Evolutionary conservation across 73 alveolate genomes (phyloP), one percentile per base, ranked within the genome.

Genomic region (Paraurostyla sp.): DNA sequence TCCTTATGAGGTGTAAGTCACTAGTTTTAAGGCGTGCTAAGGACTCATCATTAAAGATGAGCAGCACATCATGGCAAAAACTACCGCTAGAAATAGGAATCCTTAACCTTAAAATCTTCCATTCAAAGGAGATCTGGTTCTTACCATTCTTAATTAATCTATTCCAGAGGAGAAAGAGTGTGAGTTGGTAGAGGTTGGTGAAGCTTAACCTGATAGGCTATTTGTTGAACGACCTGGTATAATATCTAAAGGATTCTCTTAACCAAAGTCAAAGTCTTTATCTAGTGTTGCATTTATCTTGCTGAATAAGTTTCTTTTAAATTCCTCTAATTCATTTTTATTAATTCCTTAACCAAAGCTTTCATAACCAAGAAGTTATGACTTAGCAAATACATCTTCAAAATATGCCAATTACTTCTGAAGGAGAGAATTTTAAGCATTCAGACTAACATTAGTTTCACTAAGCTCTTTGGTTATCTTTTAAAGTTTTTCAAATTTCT

Each of bases 1-100:
- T 0, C 54, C 20, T 30, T 73, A 32, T 45, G 32, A 40, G 13
- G 82, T 65, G n/a, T 38, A 9, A 40, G 16, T 65, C 9, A 65
- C 82, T 36, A 65, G 38, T 38, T 65, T 65, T 6, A 65, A 4
- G 3, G 82, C 41, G 25, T 40, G 35, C 2, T 56, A 49, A 3
- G 78, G 82, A 23, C 83, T 46, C 60, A 52, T 57, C 71, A 81
- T 38, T 38, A 52, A 32, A 9, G 91, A 81, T 4, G 91, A 81
- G 91, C 71, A 52, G 82, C 82, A 81, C 91, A 81, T 81, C 91
- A 81, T 57, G 30, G 73, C 38, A 40, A 81, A 81, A 50, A 81
- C 59, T 11, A 81, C 60, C 2, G 91, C 91, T n/a, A 81, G 76
- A 36, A 81, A 57, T 11, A 81, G 3, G 41, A n/a, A 81, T 27